Percentiles rank a stretch among this genome's conserved stretches.
These are phyloP conservation scores for Botrytis tulipae DNA, from an alignment of 2,329 filamentous ascomycete species.

Conservation along the genomic window DNA sequence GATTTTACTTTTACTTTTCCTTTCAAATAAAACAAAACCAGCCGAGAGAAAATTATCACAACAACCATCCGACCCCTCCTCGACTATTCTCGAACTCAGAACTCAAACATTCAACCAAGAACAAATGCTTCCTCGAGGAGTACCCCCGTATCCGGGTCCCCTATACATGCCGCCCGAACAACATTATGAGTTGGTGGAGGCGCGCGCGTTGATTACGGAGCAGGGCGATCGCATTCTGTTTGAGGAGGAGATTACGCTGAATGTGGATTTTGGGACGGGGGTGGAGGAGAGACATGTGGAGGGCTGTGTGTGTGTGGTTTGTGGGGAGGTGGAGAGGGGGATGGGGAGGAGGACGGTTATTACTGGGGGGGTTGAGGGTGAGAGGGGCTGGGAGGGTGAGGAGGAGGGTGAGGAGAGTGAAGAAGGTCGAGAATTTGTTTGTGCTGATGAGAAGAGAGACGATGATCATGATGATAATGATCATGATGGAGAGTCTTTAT, in stretches of 20 bases:
- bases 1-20: neutral
- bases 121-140: neutral
- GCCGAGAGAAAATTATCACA: neutral
- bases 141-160: neutral
- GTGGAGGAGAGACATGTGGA: neutral
- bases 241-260: neutral
- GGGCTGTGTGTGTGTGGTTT: neutral
- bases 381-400: no score
- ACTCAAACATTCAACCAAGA: neutral
- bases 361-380: neutral
- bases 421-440: neutral
- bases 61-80: neutral
- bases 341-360: neutral
- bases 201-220: neutral
- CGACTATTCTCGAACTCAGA: neutral
- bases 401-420: no score
- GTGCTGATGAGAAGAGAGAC: neutral
- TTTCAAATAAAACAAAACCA: neutral
- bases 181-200: neutral
- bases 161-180: neutral
- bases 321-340: neutral
- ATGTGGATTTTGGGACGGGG: constrained; percentile 5
- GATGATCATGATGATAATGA: neutral
- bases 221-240: neutral
- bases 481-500: neutral